Base-by-base conservation (phyloP, 2,329 filamentous ascomycete species). In the Waltergamsia citrina region DNA sequence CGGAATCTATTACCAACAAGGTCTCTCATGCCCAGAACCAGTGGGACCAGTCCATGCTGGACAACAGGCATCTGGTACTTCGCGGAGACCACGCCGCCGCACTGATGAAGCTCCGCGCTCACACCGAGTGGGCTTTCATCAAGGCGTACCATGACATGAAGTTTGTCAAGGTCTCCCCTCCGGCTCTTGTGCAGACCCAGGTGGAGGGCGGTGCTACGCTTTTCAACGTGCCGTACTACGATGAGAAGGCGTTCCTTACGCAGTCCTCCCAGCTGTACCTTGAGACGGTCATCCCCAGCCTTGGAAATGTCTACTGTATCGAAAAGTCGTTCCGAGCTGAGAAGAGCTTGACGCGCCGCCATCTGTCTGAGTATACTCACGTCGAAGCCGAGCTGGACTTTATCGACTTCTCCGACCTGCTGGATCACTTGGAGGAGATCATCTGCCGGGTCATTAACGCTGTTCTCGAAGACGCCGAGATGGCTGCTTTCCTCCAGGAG, bases 251-350 rank as follows among this genome's bases (percentile, higher is more conserved):
- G 39, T 98, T 88, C 67, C 77, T 98, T 42, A 96, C 92, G 4
- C 92, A 98, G 63, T 95, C 88, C 4, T 94, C 85, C 22, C 92
- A 98, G 62, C 77, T 98, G 35, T 98, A 98, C 63, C 82, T 98
- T 38, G 92, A 98, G 69, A 98, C 92, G 21, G 86, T 81, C 44
- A 68, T 98, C 21, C 86, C 90, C 9, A 85, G 82, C 33, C 71
- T 96, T 50, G 92, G 92, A 47, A 85, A 95, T 55, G 87, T 95
- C 34, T 98, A 93, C 73, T 96, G 90, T 56, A 90, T 98, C 50
- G 88, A 94, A 61, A 94, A 94, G 60, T 96, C 90, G 3, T 98
- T 98, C 80, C 88, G 92, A 41, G 92, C 92, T 11, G 92, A 98
- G 63, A 95, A 95, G 65, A 90, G 82, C 6, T 70, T 96, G 38